Percentiles rank a stretch among this genome's conserved stretches.
These are phyloP conservation scores for Closterium sp. DNA, from an alignment of 139 green algal genomes.

Conservation along the genomic window DNA sequence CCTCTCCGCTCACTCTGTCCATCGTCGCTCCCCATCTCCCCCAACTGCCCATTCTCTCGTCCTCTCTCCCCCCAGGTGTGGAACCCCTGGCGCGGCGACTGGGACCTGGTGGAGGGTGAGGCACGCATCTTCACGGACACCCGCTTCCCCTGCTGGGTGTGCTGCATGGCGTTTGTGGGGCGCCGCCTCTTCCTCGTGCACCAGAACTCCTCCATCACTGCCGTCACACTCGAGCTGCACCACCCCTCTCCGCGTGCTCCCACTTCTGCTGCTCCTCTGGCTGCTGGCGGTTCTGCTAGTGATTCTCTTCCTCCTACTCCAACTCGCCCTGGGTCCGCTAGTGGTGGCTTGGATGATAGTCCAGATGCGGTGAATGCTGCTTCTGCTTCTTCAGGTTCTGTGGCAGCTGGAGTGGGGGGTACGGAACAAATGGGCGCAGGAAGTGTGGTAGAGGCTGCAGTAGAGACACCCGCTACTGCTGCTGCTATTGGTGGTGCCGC, in stretches of 20 bases:
- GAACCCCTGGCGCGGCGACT: neutral
- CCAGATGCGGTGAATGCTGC: neutral
- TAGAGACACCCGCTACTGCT: neutral
- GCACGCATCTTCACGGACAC: neutral
- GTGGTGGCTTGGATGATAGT: too few relatives aligned
- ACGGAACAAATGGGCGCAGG: neutral
- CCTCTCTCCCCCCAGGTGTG: neutral
- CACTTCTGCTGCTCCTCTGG: neutral
- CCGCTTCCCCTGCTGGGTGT: neutral
- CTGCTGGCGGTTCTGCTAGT: too few relatives aligned
- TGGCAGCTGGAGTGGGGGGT: neutral
- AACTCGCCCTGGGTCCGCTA: neutral
- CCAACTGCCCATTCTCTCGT: neutral
- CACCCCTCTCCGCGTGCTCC: neutral
- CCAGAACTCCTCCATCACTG: neutral
- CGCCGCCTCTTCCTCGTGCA: neutral
- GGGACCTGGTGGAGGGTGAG: neutral
- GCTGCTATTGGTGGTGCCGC: neutral
- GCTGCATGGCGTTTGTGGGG: neutral
- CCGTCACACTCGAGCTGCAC: neutral
- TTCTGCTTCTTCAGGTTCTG: neutral
- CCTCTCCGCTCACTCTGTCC: neutral
- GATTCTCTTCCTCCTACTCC: neutral
- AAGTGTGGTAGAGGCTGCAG: neutral
- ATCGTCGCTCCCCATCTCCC: neutral